phyloP scores from a whole-genome alignment of 805 yeast species.

The Clavispora carvajalis region DNA sequence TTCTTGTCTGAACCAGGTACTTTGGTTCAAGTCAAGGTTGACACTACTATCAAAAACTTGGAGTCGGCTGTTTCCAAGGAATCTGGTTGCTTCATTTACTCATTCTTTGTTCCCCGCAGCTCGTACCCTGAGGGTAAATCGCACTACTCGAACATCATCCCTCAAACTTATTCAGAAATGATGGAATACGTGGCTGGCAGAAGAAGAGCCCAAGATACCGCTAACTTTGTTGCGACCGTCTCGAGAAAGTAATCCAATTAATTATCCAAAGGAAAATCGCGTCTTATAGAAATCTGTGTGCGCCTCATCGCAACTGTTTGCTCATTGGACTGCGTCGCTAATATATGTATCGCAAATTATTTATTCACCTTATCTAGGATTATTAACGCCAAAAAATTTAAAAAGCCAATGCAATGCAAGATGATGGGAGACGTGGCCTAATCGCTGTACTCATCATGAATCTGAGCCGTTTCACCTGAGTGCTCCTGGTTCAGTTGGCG shows the following conservation, averaged over 20 bases:
- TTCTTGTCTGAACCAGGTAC: slow-evolving; percentile 77
- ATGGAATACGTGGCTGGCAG: slow-evolving; percentile 86
- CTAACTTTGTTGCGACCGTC: slow-evolving; percentile 48
- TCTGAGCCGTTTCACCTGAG: slow-evolving; percentile 30
- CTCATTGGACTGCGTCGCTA: neutral
- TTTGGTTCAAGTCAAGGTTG: slow-evolving; percentile 83
- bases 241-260: neutral
- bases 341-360: neutral
- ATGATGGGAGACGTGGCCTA: slow-evolving; percentile 1
- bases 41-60: slow-evolving; percentile 68
- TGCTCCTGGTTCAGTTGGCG: slow-evolving; percentile 26
- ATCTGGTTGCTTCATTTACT: slow-evolving; percentile 84
- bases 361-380: neutral
- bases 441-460: slow-evolving; percentile 29
- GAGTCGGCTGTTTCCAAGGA: slow-evolving; percentile 57
- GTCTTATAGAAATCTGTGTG: too few relatives aligned
- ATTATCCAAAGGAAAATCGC: neutral
- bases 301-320: too few relatives aligned
- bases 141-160: slow-evolving; percentile 73
- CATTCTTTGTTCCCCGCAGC: slow-evolving; percentile 76
- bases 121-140: slow-evolving; percentile 37
- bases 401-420: neutral
- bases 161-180: slow-evolving; percentile 87
- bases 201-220: slow-evolving; percentile 83
- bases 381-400: neutral